These are phyloP conservation scores for cucumber (Cucumis sativus) DNA, from an alignment of 306 rosid genomes.

Conservation along the genomic window DNA sequence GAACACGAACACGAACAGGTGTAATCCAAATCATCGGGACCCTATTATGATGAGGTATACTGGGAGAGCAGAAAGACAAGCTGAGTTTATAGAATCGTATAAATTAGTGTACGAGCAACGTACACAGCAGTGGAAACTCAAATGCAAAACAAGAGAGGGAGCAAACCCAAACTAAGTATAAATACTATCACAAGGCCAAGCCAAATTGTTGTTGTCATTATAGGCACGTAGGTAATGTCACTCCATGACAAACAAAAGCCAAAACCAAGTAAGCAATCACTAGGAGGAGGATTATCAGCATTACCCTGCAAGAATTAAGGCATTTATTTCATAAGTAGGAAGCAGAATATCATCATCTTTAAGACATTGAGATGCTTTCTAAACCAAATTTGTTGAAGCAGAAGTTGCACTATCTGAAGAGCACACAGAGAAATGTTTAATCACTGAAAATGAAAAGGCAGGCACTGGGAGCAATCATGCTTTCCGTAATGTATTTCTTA, in stretches of 20 bases:
- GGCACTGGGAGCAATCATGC: not conserved
- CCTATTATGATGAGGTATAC: conserved; percentile 22
- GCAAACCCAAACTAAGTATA: not conserved
- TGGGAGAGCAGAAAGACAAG: conserved; percentile 23
- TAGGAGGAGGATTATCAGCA: conserved; percentile 59
- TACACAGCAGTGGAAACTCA: conserved; percentile 13
- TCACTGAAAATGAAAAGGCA: not conserved
- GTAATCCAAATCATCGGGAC: conserved; percentile 23
- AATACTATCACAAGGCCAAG: not conserved
- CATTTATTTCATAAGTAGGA: conserved; percentile 13
- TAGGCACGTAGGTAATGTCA: conserved; percentile 60
- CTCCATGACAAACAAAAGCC: conserved; percentile 92
- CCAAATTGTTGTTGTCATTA: conserved; percentile 21
- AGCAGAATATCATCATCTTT: not conserved
- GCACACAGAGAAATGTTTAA: not conserved
- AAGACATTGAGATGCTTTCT: not conserved
- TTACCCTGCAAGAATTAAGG: conserved; percentile 54
- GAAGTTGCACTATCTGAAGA: not conserved
- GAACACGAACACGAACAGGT: not conserved
- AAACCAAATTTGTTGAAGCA: not conserved
- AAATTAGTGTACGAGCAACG: conserved; percentile 20
- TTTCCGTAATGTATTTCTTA: not conserved
- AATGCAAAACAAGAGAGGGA: conserved; percentile 18
- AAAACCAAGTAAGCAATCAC: conserved; percentile 52
- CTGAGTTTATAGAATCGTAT: conserved; percentile 22